Evolutionary conservation across 1,284 basidiomycete species (phyloP).

Genomic region (Coniferiporia sulphurascens): DNA sequence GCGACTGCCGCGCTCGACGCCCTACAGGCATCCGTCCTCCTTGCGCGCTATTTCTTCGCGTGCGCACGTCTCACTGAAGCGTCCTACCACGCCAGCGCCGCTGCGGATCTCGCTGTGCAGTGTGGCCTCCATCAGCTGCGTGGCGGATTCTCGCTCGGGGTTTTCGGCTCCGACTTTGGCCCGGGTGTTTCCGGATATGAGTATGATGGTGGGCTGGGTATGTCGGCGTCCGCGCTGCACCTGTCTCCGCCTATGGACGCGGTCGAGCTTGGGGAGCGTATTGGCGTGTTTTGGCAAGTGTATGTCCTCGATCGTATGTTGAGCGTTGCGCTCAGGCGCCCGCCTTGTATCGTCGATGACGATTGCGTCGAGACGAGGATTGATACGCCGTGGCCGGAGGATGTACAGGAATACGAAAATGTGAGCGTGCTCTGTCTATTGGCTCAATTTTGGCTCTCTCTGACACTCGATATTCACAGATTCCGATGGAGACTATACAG

Average conservation of each 20-base stretch:
- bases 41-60: slow-evolving; percentile 68
- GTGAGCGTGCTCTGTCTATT: slow-evolving; percentile 19
- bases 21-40: slow-evolving; percentile 66
- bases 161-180: slow-evolving; percentile 23
- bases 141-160: no score
- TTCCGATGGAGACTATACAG: slow-evolving; percentile 45
- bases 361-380: slow-evolving; percentile 33
- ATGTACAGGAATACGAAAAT: slow-evolving; percentile 33
- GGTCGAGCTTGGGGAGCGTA: slow-evolving; percentile 39
- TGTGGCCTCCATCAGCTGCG: slow-evolving; percentile 52
- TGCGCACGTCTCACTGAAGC: slow-evolving; percentile 70
- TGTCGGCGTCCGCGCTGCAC: slow-evolving; percentile 24
- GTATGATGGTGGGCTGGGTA: slow-evolving; percentile 34
- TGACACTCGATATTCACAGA: slow-evolving; percentile 33
- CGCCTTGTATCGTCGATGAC: slow-evolving; percentile 36
- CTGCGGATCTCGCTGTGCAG: slow-evolving; percentile 61
- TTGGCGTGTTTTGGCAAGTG: slow-evolving; percentile 40
- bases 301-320: slow-evolving; percentile 40
- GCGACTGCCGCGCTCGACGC: slow-evolving; percentile 47
- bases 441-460: no score
- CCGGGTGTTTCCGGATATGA: slow-evolving; percentile 28
- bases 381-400: slow-evolving; percentile 38
- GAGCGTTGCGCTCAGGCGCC: slow-evolving; percentile 36
- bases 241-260: slow-evolving; percentile 52
- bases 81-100: slow-evolving; percentile 64